Base-by-base conservation (phyloP, 305 asterid species). In the Solanum aculeatissimum region DNA sequence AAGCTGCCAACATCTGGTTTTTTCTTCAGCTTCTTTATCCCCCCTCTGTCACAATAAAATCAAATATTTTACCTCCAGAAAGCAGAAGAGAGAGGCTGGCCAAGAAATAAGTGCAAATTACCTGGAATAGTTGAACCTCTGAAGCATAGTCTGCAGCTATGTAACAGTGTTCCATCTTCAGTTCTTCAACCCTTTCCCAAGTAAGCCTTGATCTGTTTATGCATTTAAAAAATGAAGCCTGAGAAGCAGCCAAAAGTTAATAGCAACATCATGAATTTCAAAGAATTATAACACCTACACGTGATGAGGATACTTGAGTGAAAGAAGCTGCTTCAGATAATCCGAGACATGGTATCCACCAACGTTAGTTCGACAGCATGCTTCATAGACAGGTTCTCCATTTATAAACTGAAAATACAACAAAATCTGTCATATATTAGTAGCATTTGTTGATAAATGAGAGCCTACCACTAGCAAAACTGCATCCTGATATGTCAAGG, bases 171-270 rank as follows among this genome's bases (percentile, higher is more conserved):
- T 97, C 99, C 98, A 93, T 95, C 93, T 97, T 97, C 89, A 95
- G 92, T 89, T 97, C 99, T 90, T 97, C 99, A 85, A 93, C 94
- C 90, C 94, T 95, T 91, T 97, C 99, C 99, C 99, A 97, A 15
- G 98, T 93, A 83, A 97, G 95, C 90, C 90, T 90, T 83, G 97
- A 80, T 92, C 99, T 97, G 89, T 83, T 84, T 89, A 85, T 89
- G 86, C 84, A 84, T 86, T 85, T 51, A 55, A 85, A 45, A 45
- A 32, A 84, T 66, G 21, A 47, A 82, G 66, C 35, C 55, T 29
- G 53, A 27, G 63, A 77, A 68, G 72, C 80, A 84, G 81, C 84
- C 82, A 16, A 85, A 86, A 69, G 82, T 63, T 66, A 54, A 15
- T 65, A 42, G 84, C 58, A 35, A 84, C 47, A 47, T 77, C 43